Evolutionary conservation across 139 green algal genomes (phyloP).

Genomic region (Closterium sp.): DNA sequence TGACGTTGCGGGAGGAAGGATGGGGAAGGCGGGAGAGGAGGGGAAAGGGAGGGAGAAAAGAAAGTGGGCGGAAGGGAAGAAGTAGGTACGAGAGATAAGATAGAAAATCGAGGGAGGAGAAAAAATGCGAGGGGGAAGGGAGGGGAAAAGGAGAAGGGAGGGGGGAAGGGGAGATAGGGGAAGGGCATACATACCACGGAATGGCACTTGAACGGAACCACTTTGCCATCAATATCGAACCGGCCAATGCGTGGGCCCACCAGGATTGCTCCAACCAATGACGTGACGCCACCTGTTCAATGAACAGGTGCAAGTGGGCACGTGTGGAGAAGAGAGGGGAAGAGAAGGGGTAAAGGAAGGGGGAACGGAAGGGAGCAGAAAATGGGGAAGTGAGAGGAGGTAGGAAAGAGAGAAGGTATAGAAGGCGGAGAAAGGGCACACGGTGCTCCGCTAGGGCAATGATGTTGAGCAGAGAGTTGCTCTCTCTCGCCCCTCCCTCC

Average conservation of each 20-base stretch:
- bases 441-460: neutral
- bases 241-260: constrained; percentile 84
- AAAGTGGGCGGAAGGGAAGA: neutral
- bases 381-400: neutral
- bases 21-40: too few relatives aligned
- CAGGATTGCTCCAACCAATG: constrained; percentile 73
- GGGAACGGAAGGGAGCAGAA: neutral
- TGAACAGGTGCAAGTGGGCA: neutral
- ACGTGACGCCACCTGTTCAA: constrained; percentile 69
- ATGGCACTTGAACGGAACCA: constrained; percentile 73
- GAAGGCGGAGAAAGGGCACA: too few relatives aligned
- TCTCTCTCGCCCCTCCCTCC: neutral
- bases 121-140: too few relatives aligned
- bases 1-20: constrained; percentile 1
- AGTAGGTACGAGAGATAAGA: too few relatives aligned
- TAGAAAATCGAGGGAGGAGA: too few relatives aligned
- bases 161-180: neutral
- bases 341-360: neutral
- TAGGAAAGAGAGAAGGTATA: neutral
- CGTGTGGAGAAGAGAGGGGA: neutral
- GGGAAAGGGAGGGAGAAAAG: too few relatives aligned
- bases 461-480: too few relatives aligned
- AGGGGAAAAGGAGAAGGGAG: too few relatives aligned
- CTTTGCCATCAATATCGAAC: constrained; percentile 77
- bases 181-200: constrained; percentile 36